Percentiles rank a stretch among this genome's conserved stretches.
Evolutionary conservation across 179 eudicot species (phyloP).

Genomic region (Nepenthes alata): DNA sequence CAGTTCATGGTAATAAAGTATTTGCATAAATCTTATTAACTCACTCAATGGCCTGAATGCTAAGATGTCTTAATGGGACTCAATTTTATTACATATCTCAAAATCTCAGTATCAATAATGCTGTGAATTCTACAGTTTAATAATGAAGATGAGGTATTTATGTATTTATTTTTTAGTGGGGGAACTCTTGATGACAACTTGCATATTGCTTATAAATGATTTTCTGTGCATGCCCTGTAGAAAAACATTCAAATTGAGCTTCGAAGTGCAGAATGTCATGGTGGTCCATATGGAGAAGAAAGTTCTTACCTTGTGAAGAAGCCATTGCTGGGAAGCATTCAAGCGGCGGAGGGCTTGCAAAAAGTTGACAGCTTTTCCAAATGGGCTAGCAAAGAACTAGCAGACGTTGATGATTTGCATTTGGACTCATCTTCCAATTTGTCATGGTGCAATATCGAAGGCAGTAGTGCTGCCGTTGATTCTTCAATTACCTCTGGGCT

Average conservation of each 20-base stretch:
- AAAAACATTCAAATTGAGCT: slow-evolving; percentile 21
- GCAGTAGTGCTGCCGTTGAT: slow-evolving; percentile 30
- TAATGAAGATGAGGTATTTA: too few relatives aligned
- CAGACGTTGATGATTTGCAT: slow-evolving; percentile 35
- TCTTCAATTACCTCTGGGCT: slow-evolving; percentile 21
- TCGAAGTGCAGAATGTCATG: slow-evolving; percentile 17
- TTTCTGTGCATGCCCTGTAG: slow-evolving; percentile 12
- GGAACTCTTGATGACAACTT: not conserved
- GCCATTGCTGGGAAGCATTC: slow-evolving; percentile 24
- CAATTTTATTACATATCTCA: too few relatives aligned
- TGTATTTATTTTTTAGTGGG: not conserved
- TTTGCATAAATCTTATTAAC: too few relatives aligned
- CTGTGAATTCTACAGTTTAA: too few relatives aligned
- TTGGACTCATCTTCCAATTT: slow-evolving; percentile 39
- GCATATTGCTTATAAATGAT: not conserved
- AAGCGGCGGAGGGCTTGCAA: slow-evolving; percentile 32
- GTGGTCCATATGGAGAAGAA: slow-evolving; percentile 6
- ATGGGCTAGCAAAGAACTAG: slow-evolving; percentile 62
- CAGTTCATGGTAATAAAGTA: too few relatives aligned
- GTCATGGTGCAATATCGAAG: slow-evolving; percentile 48
- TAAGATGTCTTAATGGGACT: too few relatives aligned
- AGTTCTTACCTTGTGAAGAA: slow-evolving; percentile 18
- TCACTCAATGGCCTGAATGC: too few relatives aligned
- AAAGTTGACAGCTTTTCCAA: slow-evolving; percentile 71
- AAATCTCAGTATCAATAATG: too few relatives aligned